These are phyloP conservation scores for Didymella pomorum DNA, from an alignment of 2,329 filamentous ascomycete species.

Conservation along the genomic window DNA sequence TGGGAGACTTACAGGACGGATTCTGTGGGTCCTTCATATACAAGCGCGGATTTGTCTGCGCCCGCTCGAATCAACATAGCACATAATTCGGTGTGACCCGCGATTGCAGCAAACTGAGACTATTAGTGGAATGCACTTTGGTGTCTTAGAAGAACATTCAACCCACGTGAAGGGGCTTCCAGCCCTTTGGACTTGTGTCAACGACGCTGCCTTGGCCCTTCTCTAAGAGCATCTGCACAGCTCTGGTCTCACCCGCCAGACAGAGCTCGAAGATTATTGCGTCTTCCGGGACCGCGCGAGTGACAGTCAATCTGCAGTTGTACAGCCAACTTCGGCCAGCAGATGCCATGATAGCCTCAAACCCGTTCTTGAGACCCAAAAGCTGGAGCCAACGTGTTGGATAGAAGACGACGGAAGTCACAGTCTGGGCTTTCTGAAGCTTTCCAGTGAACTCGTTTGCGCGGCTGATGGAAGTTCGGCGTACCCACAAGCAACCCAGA, in stretches of 20 bases:
- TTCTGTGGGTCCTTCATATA: constrained; percentile 24
- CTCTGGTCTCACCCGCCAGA: constrained; percentile 18
- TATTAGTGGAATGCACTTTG: not conserved
- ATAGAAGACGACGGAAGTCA: constrained; percentile 19
- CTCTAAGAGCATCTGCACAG: constrained; percentile 21
- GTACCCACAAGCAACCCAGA: constrained; percentile 19
- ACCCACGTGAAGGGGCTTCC: constrained; percentile 24
- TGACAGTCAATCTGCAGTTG: constrained; percentile 22
- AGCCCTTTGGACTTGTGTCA: constrained; percentile 25
- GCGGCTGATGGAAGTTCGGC: constrained; percentile 9
- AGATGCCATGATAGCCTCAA: constrained; percentile 22
- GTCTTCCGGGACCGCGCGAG: constrained; percentile 22
- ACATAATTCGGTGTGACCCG: constrained; percentile 22
- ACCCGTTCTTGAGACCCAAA: constrained; percentile 14
- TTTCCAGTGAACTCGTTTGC: not conserved
- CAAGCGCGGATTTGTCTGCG: constrained; percentile 25
- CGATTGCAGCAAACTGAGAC: constrained; percentile 23
- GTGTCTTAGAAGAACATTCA: not conserved
- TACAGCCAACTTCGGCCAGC: constrained; percentile 19
- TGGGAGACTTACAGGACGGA: constrained; percentile 16
- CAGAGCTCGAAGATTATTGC: constrained; percentile 26
- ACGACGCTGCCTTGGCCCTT: constrained; percentile 22
- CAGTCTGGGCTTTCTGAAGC: constrained; percentile 4
- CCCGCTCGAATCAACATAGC: constrained; percentile 23
- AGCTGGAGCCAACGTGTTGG: constrained; percentile 16